phyloP scores from a whole-genome alignment of 805 yeast genomes.

The Kluyveromyces aestuarii region DNA sequence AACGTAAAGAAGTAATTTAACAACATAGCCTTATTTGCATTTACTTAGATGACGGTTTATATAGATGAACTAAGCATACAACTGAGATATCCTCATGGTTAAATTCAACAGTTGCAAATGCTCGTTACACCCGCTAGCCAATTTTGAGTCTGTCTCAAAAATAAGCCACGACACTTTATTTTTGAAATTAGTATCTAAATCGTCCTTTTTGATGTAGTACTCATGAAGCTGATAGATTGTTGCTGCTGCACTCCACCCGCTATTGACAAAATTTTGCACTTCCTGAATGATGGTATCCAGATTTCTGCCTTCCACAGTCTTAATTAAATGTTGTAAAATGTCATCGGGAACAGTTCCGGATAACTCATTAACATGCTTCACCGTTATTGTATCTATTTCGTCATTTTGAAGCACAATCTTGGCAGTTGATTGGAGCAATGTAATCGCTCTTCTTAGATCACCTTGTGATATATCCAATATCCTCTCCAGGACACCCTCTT shows the following conservation, averaged over 20 bases:
- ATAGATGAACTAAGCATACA: slow-evolving; percentile 11
- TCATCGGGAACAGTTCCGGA: slow-evolving; percentile 64
- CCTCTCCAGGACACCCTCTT: slow-evolving; percentile 46
- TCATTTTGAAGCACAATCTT: slow-evolving; percentile 33
- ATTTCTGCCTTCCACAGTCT: slow-evolving; percentile 28
- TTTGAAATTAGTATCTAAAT: slow-evolving; percentile 44
- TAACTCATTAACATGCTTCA: slow-evolving; percentile 49
- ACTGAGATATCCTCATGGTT: slow-evolving; percentile 40
- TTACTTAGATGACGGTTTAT: not conserved
- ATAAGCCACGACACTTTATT: slow-evolving; percentile 53
- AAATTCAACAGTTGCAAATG: slow-evolving; percentile 71
- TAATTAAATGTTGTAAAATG: slow-evolving; percentile 35
- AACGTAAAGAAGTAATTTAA: not conserved
- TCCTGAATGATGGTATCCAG: slow-evolving; percentile 29
- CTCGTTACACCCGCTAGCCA: slow-evolving; percentile 85
- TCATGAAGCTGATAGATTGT: slow-evolving; percentile 67
- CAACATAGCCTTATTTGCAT: not conserved
- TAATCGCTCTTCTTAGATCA: slow-evolving; percentile 88
- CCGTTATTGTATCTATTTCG: slow-evolving; percentile 31
- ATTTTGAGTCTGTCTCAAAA: slow-evolving; percentile 64
- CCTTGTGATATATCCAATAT: slow-evolving; percentile 74
- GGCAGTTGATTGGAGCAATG: slow-evolving; percentile 77
- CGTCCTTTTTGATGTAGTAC: slow-evolving; percentile 46
- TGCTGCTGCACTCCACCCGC: slow-evolving; percentile 77
- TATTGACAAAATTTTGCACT: slow-evolving; percentile 45